Conservation (phyloP, 352 stramenopile species). For the Aphanomyces invadans region DNA sequence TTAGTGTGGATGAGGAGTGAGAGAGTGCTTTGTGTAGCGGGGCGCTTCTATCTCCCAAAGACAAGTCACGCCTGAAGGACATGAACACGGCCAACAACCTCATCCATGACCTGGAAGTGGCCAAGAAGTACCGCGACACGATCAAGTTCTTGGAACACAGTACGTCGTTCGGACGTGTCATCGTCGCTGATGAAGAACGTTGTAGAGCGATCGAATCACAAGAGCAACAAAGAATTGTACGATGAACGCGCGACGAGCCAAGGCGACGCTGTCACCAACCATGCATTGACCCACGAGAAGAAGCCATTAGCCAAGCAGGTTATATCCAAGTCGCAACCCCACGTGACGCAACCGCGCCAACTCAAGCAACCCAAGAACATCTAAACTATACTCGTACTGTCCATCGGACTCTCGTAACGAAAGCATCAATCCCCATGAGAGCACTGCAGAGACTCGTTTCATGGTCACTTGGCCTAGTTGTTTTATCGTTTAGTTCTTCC, state of each 20-base stretch:
- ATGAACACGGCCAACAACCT: constrained; percentile 70
- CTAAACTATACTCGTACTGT: background rate
- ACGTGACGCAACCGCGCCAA: background rate
- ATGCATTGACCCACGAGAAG: constrained; percentile 1
- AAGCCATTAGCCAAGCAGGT: background rate
- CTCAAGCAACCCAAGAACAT: constrained; percentile 16
- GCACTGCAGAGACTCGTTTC: too few species aligned
- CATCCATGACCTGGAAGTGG: constrained; percentile 64
- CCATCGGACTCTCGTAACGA: too few species aligned
- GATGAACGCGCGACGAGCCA: constrained; percentile 12
- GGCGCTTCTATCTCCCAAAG: constrained; percentile 36
- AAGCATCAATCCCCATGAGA: too few species aligned
- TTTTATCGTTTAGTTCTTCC: constrained; percentile 46
- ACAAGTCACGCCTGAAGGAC: constrained; percentile 55
- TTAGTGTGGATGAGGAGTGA: constrained; percentile 23
- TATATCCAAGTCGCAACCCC: background rate
- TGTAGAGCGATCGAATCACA: constrained; percentile 17
- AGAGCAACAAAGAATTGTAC: constrained; percentile 20
- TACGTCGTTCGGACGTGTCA: constrained; percentile 24
- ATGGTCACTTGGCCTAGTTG: too few species aligned
- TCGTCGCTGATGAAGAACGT: background rate
- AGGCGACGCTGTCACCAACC: background rate
- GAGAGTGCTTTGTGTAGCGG: constrained; percentile 25
- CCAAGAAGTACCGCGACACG: constrained; percentile 49
- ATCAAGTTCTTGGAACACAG: constrained; percentile 50